Conservation (phyloP, 306 rosid genomes). For the Vigna trinervia region DNA sequence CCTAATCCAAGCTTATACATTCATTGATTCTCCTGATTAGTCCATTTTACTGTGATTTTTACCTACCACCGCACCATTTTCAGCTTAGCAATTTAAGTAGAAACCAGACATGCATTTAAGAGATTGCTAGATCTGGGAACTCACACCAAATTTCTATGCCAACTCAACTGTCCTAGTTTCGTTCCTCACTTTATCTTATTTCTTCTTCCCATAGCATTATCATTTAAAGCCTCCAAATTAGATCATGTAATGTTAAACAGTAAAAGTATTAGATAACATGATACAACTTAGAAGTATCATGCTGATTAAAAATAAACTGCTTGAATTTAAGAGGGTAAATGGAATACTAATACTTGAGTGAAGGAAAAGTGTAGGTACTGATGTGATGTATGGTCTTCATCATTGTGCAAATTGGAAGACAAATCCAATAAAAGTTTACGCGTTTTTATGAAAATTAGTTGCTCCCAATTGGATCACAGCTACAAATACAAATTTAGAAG, state of each 20-base stretch:
- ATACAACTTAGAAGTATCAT: too few species aligned
- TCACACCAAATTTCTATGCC: not conserved
- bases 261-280: not conserved
- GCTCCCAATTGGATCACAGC: constrained; percentile 45
- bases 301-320: too few species aligned
- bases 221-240: constrained; percentile 26
- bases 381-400: constrained; percentile 2
- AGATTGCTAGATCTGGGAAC: constrained; percentile 13
- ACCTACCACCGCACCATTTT: constrained; percentile 34
- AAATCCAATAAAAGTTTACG: constrained; percentile 37
- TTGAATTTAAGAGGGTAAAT: too few species aligned
- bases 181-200: not conserved
- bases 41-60: constrained; percentile 32
- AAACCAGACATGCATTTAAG: constrained; percentile 31
- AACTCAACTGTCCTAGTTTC: constrained; percentile 11
- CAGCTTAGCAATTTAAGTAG: constrained; percentile 32
- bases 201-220: not conserved
- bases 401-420: constrained; percentile 32
- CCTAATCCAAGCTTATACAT: not conserved
- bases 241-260: not conserved
- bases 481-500: constrained; percentile 12
- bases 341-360: too few species aligned
- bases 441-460: constrained; percentile 36
- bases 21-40: constrained; percentile 43
- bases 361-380: not conserved